These are phyloP conservation scores for Citrullus mucosospermus DNA, from an alignment of 306 rosid genomes.

Conservation along the genomic window DNA sequence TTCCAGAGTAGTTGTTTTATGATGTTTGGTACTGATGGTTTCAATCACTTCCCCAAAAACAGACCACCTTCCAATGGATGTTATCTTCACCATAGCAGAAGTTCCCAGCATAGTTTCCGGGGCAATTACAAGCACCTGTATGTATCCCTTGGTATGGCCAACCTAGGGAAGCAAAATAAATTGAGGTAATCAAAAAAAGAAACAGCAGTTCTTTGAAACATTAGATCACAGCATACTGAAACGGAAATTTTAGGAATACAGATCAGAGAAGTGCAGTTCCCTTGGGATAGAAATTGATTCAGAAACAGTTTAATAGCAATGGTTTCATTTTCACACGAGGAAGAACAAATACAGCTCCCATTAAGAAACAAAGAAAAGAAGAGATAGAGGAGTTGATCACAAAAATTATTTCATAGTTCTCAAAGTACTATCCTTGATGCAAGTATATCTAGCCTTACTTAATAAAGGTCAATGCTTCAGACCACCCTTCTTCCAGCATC, in stretches of 20 bases:
- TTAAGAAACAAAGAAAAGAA: not conserved
- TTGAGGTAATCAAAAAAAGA: constrained; percentile 8
- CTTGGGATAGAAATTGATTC: not conserved
- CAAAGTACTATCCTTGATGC: not conserved
- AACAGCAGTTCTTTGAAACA: not conserved
- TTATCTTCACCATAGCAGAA: constrained; percentile 68
- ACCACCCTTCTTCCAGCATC: not conserved
- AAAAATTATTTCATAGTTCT: not conserved
- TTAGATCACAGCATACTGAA: not conserved
- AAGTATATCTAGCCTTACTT: not conserved
- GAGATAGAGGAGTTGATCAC: not conserved
- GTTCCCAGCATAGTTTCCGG: constrained; percentile 72
- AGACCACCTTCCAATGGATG: constrained; percentile 90
- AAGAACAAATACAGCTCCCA: not conserved
- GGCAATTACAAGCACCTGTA: constrained; percentile 75
- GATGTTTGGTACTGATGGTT: constrained; percentile 24
- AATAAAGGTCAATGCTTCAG: not conserved
- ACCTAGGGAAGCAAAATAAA: constrained; percentile 40
- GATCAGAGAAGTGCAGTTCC: constrained; percentile 2
- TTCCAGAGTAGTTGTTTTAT: constrained; percentile 18
- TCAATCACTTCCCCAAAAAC: constrained; percentile 83
- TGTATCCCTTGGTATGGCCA: constrained; percentile 94
- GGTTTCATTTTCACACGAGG: not conserved
- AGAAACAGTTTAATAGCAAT: not conserved
- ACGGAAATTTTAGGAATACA: not conserved